Evolutionary conservation across 108 stramenopile genomes (phyloP), one percentile per base, ranked within the genome.

Genomic region (Cyclotella distinguenda): DNA sequence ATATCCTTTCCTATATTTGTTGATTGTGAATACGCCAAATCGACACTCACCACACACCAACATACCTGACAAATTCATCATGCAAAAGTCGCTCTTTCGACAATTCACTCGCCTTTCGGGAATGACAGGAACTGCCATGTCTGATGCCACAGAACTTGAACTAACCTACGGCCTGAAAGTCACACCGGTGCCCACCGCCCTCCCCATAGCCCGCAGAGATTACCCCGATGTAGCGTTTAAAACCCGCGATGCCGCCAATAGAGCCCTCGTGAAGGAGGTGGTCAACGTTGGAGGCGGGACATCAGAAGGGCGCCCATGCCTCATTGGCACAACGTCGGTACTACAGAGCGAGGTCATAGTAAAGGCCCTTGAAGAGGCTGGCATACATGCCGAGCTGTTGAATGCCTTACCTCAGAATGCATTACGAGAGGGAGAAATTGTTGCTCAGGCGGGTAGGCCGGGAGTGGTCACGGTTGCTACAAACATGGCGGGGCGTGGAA

Each of bases 401-500:
- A 98, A 98, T 82, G 97, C 97, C 2, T 85, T 85, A 1, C 95
- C 95, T 25, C 87, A 97, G 54, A 88, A 94, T 73, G 95, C 95
- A 16, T 79, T 87, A 30, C 79, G 93, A 13, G 97, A 97, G 77
- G 83, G 89, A 40, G 95, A 96, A 77, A 93, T 97, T 60, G 82
- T 97, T 25, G 90, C 93, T 5, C 97, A 97, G 73, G 97, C 97
- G 22, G 97, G 97, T 30, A 83, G 97, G 42, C 70, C 91, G 26
- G 95, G 95, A 25, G 85, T 82, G 11, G 97, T 97, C 25, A 97
- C 97, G 7, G 96, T 98, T 9, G 94, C 95, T 10, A 98, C 97
- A n/a, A 98, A 98, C 78, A 87, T 98, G 96, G 96, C 96, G 9
- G 96, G 97, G 31, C 87, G 94, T 39, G 97, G 97, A 48, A 98